Base-by-base conservation (phyloP, 805 yeast genomes). In the Ogataea nonfermentans region DNA sequence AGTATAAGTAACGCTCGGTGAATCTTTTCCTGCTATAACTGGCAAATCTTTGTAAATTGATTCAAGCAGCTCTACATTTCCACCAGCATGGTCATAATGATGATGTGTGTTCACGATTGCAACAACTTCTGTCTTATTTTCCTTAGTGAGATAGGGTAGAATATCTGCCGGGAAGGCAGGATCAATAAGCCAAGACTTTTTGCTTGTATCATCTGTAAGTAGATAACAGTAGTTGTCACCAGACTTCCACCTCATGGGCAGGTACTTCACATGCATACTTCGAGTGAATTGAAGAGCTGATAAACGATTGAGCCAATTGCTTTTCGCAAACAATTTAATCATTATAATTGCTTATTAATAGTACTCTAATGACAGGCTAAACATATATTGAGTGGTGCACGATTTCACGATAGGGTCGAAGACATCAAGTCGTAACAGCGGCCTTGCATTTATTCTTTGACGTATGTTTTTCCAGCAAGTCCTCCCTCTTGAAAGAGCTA, bases 61-160 rank as follows among this genome's bases (percentile, higher is more conserved):
- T 3, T 37, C 31, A 6, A 53, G 46, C 41, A 72, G 43, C 12
- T 61, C 62, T 15, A 66, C 62, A 55, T 89, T 90, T 2, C 97
- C 98, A 15, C 87, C 96, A 2, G 96, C 71, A 63, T 93, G 99
- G 59, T 93, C 99, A 56, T 79, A 78, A 62, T 93, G 99, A 59
- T 93, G 99, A 59, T 93, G 99, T 1, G 98, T 93, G 63, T 93
- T 93, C 35, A 86, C 95, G 42, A 93, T 84, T 1, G 91, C 87
- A 30, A 70, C 71, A 37, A 93, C 63, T 35, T 81, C 75, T 27
- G 73, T 62, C 27, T 65, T 59, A 20, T 53, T 54, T 16, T 49
- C 40, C 10, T 47, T 31, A 2, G 43, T 34, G 20, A 76, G 55
- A 10, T 61, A 66, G 4, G 82, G 73, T 40, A 73, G 57, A 7